Percentiles rank a stretch among this genome's conserved stretches.
phyloP scores from a whole-genome alignment of 1,139 yeast species.

The Saccharomyces hybrid region DNA sequence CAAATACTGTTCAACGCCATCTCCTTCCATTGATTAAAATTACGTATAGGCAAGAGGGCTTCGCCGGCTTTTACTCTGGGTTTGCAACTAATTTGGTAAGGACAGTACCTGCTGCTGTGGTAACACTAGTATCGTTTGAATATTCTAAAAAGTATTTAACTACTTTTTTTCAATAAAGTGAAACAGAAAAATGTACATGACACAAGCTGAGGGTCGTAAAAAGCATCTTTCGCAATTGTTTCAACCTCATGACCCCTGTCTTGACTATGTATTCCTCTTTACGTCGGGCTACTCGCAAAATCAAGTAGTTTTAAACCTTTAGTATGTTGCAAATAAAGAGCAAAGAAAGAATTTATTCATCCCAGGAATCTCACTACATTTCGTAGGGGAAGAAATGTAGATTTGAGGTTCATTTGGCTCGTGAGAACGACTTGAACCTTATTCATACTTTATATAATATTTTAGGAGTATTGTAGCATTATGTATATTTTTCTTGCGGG shows the following conservation, averaged over 20 bases:
- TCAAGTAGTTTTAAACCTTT: too few species aligned
- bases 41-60: conserved; percentile 65
- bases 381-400: too few species aligned
- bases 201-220: neutral
- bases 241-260: neutral
- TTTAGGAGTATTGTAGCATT: too few species aligned
- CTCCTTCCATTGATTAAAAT: conserved; percentile 42
- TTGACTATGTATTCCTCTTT: neutral
- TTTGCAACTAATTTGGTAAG: conserved; percentile 77
- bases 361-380: too few species aligned
- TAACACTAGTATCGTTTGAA: conserved; percentile 90
- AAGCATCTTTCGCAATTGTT: neutral
- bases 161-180: neutral
- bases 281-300: neutral
- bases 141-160: conserved; percentile 58
- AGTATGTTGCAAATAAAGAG: too few species aligned
- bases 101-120: conserved; percentile 93
- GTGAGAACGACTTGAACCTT: neutral
- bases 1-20: conserved; percentile 26
- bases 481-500: too few species aligned
- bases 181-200: neutral
- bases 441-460: neutral
- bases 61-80: conserved; percentile 84
- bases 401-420: too few species aligned
- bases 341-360: too few species aligned